Conservation (phyloP, 164 flowering plant genomes). For the Chloranthus sessilifolius region DNA sequence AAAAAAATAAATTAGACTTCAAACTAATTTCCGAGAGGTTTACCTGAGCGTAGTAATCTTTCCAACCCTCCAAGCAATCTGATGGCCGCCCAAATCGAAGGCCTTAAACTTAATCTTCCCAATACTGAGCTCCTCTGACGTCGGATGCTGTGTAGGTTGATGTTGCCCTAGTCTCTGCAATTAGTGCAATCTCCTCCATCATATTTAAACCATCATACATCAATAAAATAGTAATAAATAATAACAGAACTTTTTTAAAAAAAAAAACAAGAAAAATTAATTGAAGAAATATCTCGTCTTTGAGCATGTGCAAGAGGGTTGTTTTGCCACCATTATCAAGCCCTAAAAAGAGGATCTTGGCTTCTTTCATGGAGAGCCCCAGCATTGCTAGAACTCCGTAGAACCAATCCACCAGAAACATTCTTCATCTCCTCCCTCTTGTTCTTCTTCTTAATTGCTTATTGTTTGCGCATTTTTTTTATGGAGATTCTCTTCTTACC, state of each 20-base stretch:
- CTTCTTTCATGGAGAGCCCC: slow-evolving; percentile 35
- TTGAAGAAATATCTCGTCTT: slow-evolving; percentile 28
- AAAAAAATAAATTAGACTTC: too few relatives aligned
- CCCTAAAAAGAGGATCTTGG: slow-evolving; percentile 39
- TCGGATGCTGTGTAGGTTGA: slow-evolving; percentile 27
- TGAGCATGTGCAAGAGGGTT: slow-evolving; percentile 41
- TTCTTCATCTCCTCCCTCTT: not conserved
- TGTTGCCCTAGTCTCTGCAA: slow-evolving; percentile 34
- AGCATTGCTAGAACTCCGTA: slow-evolving; percentile 34
- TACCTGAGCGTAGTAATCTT: slow-evolving; percentile 36
- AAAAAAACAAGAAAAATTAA: not conserved
- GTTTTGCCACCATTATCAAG: slow-evolving; percentile 43
- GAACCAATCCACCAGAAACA: slow-evolving; percentile 41
- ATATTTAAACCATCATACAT: not conserved
- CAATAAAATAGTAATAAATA: not conserved
- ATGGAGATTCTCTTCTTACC: too few relatives aligned
- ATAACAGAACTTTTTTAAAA: not conserved
- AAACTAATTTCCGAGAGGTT: too few relatives aligned
- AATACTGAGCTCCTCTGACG: slow-evolving; percentile 33
- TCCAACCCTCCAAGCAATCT: slow-evolving; percentile 32
- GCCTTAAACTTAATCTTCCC: slow-evolving; percentile 41
- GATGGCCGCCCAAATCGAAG: slow-evolving; percentile 38
- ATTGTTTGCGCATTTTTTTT: too few relatives aligned
- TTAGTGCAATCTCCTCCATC: too few relatives aligned
- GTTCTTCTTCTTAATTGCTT: not conserved